Evolutionary conservation across 192 early-diverging fungal species (phyloP), one percentile per base, ranked within the genome.

Genomic region (Backusella parvicylindrica): DNA sequence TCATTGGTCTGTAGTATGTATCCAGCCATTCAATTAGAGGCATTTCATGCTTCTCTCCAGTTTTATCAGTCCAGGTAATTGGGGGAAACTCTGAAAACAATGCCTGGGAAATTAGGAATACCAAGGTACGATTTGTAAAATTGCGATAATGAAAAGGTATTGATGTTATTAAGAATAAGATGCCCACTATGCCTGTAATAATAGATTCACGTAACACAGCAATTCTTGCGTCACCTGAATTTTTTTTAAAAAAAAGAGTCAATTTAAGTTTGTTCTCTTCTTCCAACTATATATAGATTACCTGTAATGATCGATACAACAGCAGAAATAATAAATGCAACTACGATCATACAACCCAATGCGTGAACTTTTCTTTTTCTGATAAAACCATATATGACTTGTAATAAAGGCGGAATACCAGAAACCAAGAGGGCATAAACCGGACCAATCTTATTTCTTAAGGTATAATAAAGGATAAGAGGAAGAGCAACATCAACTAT

Each of bases 181-280:
- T 18, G 43, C 81, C 75, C 30, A 76, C 50, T 12, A 80, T 74
- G 33, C 77, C 68, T 1, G 83, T 86, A 12, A 79, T 74, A 40
- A 73, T 30, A 12, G 84, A 86, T 47, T 86, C 84, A 32, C 84
- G 75, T 64, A 86, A 64, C 28, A 86, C 71, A 32, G 79, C 70
- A n/a, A 80, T 37, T 38, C 82, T 73, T 53, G 80, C 71, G 64
- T 86, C 74, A 33, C 53, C 53, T 56, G 2, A 21, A n/a, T 26
- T 21, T 60, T 56, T 28, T 28, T 60, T 23, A 60, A 26, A 60
- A 26, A 9, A 47, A 47, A 47, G 16, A 6, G 18, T 47, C 18
- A 47, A 18, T 6, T 11, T 56, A 23, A 56, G 8, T 56, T 56
- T 56, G 9, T n/a, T 23, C 9, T 60, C 12, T 28, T 60, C 8